Evolutionary conservation across 1,139 yeast genomes (phyloP).

Genomic region (Debaryomyces coudertii): DNA sequence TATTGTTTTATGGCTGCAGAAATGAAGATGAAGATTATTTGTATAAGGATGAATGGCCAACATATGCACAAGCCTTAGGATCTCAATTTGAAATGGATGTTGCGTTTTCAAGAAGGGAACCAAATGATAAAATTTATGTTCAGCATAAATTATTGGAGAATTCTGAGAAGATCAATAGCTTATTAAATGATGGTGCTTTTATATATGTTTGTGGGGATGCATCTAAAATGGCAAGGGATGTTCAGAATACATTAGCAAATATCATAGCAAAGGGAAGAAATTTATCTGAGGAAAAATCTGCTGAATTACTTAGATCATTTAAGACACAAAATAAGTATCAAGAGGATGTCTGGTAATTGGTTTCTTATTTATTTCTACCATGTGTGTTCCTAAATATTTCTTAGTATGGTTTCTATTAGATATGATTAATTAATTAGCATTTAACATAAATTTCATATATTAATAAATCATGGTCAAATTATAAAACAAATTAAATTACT

Average conservation of each 20-base stretch:
- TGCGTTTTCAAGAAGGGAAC: slow-evolving; percentile 83
- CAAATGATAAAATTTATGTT: slow-evolving; percentile 74
- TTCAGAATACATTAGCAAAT: slow-evolving; percentile 69
- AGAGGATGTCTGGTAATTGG: slow-evolving; percentile 89
- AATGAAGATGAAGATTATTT: slow-evolving; percentile 72
- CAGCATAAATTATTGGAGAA: slow-evolving; percentile 76
- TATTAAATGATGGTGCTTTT: slow-evolving; percentile 77
- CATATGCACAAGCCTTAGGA: slow-evolving; percentile 65
- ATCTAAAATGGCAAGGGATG: slow-evolving; percentile 93
- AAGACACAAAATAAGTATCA: slow-evolving; percentile 88
- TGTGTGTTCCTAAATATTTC: background rate
- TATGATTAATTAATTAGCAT: background rate
- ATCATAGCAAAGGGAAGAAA: slow-evolving; percentile 64
- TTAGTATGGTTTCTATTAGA: background rate
- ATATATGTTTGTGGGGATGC: slow-evolving; percentile 98
- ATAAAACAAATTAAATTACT: background rate
- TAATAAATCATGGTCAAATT: background rate
- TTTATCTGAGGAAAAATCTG: slow-evolving; percentile 67
- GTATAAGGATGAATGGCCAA: slow-evolving; percentile 85
- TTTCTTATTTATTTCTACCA: background rate
- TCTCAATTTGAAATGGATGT: slow-evolving; percentile 69
- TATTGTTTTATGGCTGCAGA: slow-evolving; percentile 89
- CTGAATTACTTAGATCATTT: slow-evolving; percentile 75
- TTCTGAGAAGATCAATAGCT: slow-evolving; percentile 54
- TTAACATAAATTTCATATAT: slow-evolving; percentile 4